Base-by-base conservation (phyloP, 176 grass and related monocot species). In the Panicum miliaceum region DNA sequence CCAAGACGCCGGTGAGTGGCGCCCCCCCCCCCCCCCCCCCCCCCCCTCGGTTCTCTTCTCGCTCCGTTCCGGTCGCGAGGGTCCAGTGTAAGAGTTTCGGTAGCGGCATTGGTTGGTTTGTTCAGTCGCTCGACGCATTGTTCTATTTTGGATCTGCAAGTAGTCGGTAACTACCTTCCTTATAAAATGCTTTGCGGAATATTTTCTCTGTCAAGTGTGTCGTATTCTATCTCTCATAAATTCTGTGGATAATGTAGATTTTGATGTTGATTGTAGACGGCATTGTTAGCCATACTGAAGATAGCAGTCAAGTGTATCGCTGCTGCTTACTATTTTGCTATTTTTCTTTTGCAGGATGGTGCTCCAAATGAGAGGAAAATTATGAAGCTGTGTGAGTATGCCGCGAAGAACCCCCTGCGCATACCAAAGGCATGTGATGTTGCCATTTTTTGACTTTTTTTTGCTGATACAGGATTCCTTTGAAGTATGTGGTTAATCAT, bases 321-420 rank as follows among this genome's bases (percentile, higher is more conserved):
- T 32, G 29, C 51, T 63, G 32, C 38, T 85, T 1, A 52, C 26
- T 6, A 36, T 32, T 34, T 16, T 41, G 14, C 12, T 56, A 48
- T 23, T 79, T 77, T 83, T 13, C 38, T 76, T 74, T 53, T 63
- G 37, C 79, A 96, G 96, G 96, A 99, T 81, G 93, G 88, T 34
- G 70, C 77, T 65, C 73, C 87, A 19, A 99, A 99, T 77, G 96
- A 96, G 81, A 96, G 93, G 81, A 99, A 96, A 85, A 99, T 99
- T 46, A 89, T 87, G 91, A 99, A 99, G 83, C 32, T 99, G 12
- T 99, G 96, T 45, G 96, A 99, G 83, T 99, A 99, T 94, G 93
- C 96, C 62, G 96, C 91, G 11, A 99, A 94, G 88, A 99, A 99
- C 68, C 91, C 96, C 8, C 59, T 95, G 59, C 96, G 93, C 60